A percentile compares a stretch with the other conserved stretches of the same genome.
phyloP scores from a whole-genome alignment of 2,329 filamentous ascomycete species.

The Magnaporthiopsis incrustans region DNA sequence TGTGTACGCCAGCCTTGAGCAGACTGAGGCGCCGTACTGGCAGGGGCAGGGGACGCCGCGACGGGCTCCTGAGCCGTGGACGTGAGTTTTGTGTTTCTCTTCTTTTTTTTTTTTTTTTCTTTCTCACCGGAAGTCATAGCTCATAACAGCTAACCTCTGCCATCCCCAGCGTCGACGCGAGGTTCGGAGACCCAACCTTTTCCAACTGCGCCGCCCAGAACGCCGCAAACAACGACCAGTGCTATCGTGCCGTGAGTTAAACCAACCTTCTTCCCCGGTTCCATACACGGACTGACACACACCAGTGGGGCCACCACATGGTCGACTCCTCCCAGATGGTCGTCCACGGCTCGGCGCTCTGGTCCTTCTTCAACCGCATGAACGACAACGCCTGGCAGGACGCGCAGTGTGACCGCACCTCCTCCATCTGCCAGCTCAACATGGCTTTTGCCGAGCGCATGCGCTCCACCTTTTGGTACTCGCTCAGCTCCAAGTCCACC shows the following conservation, averaged over 20 bases:
- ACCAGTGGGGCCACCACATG: constrained; percentile 26
- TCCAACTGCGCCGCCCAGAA: constrained; percentile 18
- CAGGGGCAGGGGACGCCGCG: constrained; percentile 30
- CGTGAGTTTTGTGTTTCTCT: constrained; percentile 17
- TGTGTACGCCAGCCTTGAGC: constrained; percentile 41
- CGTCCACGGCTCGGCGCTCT: constrained; percentile 33
- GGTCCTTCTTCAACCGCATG: constrained; percentile 33
- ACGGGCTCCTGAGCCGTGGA: constrained; percentile 30
- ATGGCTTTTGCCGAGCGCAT: constrained; percentile 19
- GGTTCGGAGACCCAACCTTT: constrained; percentile 24
- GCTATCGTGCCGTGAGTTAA: constrained; percentile 15
- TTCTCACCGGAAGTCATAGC: background rate
- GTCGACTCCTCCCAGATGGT: constrained; percentile 28
- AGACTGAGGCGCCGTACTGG: constrained; percentile 47
- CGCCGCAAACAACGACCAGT: constrained; percentile 16
- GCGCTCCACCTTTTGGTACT: constrained; percentile 20
- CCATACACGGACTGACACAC: background rate
- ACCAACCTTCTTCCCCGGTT: too few relatives aligned
- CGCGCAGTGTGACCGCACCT: constrained; percentile 16
- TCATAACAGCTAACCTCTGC: too few relatives aligned
- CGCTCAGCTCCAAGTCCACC: constrained; percentile 20
- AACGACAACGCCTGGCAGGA: constrained; percentile 11
- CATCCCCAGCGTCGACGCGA: constrained; percentile 36
- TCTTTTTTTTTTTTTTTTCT: background rate
- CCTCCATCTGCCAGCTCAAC: constrained; percentile 19